Evolutionary conservation across 495 filamentous ascomycete genomes (phyloP), one percentile per base, ranked within the genome.

Genomic region (Penicillium odoratum): DNA sequence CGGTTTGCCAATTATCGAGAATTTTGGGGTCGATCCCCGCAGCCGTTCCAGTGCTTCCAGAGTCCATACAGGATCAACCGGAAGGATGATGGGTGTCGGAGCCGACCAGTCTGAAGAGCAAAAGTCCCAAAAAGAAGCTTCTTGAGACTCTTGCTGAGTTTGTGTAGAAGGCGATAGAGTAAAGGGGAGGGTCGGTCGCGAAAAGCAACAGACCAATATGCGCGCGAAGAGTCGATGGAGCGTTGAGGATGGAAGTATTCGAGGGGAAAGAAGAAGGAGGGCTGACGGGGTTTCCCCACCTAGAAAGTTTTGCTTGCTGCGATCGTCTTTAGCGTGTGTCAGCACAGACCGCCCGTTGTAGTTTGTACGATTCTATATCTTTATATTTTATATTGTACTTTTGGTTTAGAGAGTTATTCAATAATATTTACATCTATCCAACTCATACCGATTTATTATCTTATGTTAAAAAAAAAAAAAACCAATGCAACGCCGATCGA

Each of bases 21-120:
- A 78, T 77, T 66, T 77, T 79, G 71, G 76, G 75, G 75, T 79
- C 75, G 46, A 79, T 75, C 69, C 74, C 75, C 75, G 74, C 69
- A 72, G 71, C 70, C 50, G 71, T 71, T 43, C 65, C 69, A 64
- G 70, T 62, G 62, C 63, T 75, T 73, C 68, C 71, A 65, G 68
- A 68, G 74, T 79, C 76, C 76, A 79, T 79, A 69, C 74, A 77
- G 74, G 69, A 60, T 69, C 62, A 31, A 47, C 53, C 34, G 56
- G 18, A 55, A 30, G 55, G 45, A 53, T 38, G 51, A 48, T 45
- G 38, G 38, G 38, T 42, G 51, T 48, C 43, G 58, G 59, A 43
- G 51, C 50, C 50, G 60, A 62, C 57, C 51, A 50, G 44, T 55
- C 50, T 44, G 48, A 34, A 38, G 34, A 53, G 36, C 26, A 30